Conservation (phyloP, 2,329 filamentous ascomycete genomes). For the Epichloe hybrida region DNA sequence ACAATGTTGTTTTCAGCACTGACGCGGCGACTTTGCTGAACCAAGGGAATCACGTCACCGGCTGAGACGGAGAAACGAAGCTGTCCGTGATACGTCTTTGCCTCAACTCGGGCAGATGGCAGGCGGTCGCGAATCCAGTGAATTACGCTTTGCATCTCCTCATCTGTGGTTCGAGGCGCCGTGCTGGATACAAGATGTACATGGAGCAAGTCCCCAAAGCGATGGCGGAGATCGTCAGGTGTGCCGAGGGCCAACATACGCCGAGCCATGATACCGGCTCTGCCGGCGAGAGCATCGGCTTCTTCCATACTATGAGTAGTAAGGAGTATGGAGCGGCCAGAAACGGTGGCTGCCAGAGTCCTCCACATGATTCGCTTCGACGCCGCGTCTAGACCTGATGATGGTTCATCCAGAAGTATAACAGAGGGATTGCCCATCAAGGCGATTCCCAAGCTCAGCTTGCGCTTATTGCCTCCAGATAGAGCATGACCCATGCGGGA, state of each 20-base stretch:
- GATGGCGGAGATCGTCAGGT: conserved; percentile 54
- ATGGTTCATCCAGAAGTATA: conserved; percentile 78
- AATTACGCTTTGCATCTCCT: conserved; percentile 54
- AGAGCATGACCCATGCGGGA: conserved; percentile 65
- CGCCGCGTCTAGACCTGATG: conserved; percentile 77
- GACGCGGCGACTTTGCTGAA: background rate
- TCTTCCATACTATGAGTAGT: conserved; percentile 96
- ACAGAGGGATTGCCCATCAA: conserved; percentile 86
- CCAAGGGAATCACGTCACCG: conserved; percentile 20
- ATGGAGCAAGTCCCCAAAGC: conserved; percentile 67
- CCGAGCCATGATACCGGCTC: conserved; percentile 74
- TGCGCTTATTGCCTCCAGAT: conserved; percentile 88
- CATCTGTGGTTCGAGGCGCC: conserved; percentile 57
- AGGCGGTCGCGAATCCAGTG: conserved; percentile 51
- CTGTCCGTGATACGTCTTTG: conserved; percentile 71
- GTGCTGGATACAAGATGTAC: conserved; percentile 66
- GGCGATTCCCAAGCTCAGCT: conserved; percentile 76
- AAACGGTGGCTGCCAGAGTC: conserved; percentile 59
- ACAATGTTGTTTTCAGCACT: background rate
- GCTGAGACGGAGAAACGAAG: conserved; percentile 68
- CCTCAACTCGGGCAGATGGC: conserved; percentile 53
- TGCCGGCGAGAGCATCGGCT: conserved; percentile 71
- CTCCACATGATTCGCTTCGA: conserved; percentile 91
- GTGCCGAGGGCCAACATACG: conserved; percentile 78
- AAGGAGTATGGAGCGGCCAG: conserved; percentile 69